These are phyloP conservation scores for Hirsutella thompsonii DNA, from an alignment of 2,329 filamentous ascomycete genomes.

Conservation along the genomic window DNA sequence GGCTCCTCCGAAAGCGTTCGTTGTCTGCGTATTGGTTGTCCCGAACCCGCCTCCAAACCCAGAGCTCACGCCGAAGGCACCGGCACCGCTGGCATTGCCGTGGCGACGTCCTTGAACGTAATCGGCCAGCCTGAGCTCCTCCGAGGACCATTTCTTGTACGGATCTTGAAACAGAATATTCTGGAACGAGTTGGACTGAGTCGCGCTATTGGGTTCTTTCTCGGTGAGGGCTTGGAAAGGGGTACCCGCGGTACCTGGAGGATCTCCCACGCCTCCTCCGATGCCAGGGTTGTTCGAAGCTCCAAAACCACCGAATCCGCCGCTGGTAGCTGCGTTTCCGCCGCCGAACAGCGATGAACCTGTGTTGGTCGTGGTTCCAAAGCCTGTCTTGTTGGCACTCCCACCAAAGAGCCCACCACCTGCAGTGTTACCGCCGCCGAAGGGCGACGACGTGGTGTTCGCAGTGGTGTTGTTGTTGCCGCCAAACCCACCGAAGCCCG, in stretches of 20 bases:
- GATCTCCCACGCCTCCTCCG: conserved; percentile 39
- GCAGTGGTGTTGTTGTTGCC: conserved; percentile 18
- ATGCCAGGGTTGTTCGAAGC: conserved; percentile 34
- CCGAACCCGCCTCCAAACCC: conserved; percentile 40
- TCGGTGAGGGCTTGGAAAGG: conserved; percentile 58
- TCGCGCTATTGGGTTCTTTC: conserved; percentile 53
- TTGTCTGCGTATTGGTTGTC: conserved; percentile 16
- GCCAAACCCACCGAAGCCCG: conserved; percentile 29
- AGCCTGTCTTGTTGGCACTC: conserved; percentile 32
- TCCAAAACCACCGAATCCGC: conserved; percentile 28
- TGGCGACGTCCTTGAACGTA: conserved; percentile 77
- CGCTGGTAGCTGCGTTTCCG: conserved; percentile 15
- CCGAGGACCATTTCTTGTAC: conserved; percentile 85
- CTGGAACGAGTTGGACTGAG: conserved; percentile 51
- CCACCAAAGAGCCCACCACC: conserved; percentile 40
- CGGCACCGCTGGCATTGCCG: conserved; percentile 73
- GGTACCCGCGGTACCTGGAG: conserved; percentile 56
- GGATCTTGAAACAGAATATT: conserved; percentile 67
- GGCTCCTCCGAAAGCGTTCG: conserved; percentile 32
- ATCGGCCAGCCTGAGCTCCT: conserved; percentile 70
- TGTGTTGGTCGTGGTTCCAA: conserved; percentile 29
- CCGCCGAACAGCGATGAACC: conserved; percentile 35
- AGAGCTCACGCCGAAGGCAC: conserved; percentile 61
- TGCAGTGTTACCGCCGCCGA: conserved; percentile 21
- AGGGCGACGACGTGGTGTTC: conserved; percentile 22